These are phyloP conservation scores for Laguncularia racemosa DNA, from an alignment of 345 rosid genomes.

Conservation along the genomic window DNA sequence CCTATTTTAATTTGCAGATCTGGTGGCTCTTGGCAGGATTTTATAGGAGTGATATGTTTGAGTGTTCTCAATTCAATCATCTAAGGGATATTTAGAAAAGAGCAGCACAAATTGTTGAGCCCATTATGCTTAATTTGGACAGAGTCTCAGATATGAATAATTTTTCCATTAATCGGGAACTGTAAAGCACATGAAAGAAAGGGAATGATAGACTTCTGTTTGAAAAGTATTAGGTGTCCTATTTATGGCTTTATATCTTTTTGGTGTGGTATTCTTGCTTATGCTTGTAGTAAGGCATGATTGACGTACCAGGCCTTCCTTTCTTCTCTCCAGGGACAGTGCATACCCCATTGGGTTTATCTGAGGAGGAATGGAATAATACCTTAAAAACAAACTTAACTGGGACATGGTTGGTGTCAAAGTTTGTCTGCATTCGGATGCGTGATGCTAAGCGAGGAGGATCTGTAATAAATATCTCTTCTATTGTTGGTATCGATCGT, in stretches of 20 bases:
- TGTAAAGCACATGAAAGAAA: no score
- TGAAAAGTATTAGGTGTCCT: no score
- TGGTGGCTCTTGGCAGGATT: no score
- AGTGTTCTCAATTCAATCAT: no score
- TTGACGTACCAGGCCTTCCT: not conserved
- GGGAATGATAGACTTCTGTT: no score
- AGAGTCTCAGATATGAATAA: no score
- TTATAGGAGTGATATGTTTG: no score
- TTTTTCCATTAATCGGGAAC: no score
- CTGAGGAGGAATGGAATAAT: conserved; percentile 62
- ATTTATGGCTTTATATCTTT: not conserved
- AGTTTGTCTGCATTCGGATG: conserved; percentile 51
- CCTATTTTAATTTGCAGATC: no score
- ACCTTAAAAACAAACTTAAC: conserved; percentile 50
- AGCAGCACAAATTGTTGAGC: no score
- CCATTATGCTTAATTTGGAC: no score
- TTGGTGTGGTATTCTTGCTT: not conserved
- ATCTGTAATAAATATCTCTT: conserved; percentile 65
- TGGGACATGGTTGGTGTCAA: conserved; percentile 79
- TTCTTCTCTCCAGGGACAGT: conserved; percentile 28
- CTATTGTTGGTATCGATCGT: conserved; percentile 52
- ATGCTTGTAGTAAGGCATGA: not conserved
- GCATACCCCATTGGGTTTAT: conserved; percentile 30
- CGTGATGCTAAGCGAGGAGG: conserved; percentile 51
- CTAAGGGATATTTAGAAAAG: no score